phyloP scores from a whole-genome alignment of 345 rosid genomes.

The Mercurialis annua region DNA sequence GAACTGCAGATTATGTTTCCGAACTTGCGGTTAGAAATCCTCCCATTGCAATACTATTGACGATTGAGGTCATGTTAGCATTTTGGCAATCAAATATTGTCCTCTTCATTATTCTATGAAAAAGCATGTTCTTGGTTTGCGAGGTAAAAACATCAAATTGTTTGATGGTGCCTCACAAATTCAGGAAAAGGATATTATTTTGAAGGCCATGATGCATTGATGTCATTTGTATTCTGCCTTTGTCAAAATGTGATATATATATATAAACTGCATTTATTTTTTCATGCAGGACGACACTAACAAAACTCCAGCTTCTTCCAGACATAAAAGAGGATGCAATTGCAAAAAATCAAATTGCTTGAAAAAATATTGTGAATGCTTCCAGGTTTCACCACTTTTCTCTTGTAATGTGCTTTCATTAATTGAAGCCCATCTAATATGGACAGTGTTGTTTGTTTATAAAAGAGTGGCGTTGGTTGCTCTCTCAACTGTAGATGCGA shows the following conservation, averaged over 20 bases:
- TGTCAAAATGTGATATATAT: not conserved
- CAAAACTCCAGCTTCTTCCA: constrained; percentile 71
- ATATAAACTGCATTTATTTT: constrained; percentile 4
- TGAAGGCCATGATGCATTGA: constrained; percentile 11
- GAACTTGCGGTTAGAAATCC: constrained; percentile 40
- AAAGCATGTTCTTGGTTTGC: constrained; percentile 8
- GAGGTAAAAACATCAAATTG: constrained; percentile 1
- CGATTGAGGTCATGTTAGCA: constrained; percentile 15
- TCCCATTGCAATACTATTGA: constrained; percentile 10
- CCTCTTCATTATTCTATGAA: constrained; percentile 2
- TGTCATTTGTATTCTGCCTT: not conserved
- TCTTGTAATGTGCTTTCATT: not conserved
- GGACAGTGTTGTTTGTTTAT: constrained; percentile 16
- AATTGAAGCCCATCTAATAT: constrained; percentile 18
- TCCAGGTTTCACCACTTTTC: constrained; percentile 42
- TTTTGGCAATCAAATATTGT: constrained; percentile 7
- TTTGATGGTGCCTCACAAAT: not conserved
- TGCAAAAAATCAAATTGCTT: constrained; percentile 72
- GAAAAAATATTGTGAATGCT: constrained; percentile 82
- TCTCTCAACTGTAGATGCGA: constrained; percentile 66
- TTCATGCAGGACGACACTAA: constrained; percentile 44
- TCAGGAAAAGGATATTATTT: constrained; percentile 7
- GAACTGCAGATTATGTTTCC: constrained; percentile 26
- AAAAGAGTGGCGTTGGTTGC: constrained; percentile 70
- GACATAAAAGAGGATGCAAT: constrained; percentile 83